Evolutionary conservation across 805 yeast species (phyloP), one percentile per base, ranked within the genome.

Genomic region (Kuraishia floccosa): DNA sequence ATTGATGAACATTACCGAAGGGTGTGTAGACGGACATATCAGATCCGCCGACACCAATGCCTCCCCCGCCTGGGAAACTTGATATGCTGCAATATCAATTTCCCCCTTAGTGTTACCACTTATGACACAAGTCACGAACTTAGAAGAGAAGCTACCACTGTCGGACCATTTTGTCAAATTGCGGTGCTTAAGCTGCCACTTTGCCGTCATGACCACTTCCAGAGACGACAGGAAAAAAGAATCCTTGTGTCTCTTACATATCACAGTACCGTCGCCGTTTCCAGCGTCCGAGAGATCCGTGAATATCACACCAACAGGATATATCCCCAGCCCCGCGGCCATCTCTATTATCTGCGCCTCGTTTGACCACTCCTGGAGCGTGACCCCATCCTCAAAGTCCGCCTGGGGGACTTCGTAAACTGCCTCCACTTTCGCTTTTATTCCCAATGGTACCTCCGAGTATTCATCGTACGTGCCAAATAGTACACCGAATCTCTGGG

Each of bases 251-350:
- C 99, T 72, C 48, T 89, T 89, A 51, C 95, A 84, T 28, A 89
- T 60, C 1, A 91, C 98, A 1, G 85, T 60, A 5, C 97, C 97
- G 54, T 86, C 80, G 7, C 84, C 83, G 31, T 64, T 63, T 4
- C 96, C 96, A 1, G 93, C 64, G 53, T 91, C 98, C 3, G 79
- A 69, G 39, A 91, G 64, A 51, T 91, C 99, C 1, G 96, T 85
- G 52, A 83, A 91, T 2, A 86, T 72, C 12, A 84, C 62, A 2
- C 99, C 99, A 21, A 91, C 73, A 13, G 77, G 76, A 25, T 56
- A 51, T 21, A 87, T 50, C 0, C 89, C 94, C 46, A 84, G 62
- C 13, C 56, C 40, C 4, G 43, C 38, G 0, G 85, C 84, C 10
- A 81, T 49, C 6, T 50, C 44, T 38, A 77, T 72, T 4, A 81